Conservation (phyloP, 1,139 yeast species). For the Groenewaldozyma auringiensis region DNA sequence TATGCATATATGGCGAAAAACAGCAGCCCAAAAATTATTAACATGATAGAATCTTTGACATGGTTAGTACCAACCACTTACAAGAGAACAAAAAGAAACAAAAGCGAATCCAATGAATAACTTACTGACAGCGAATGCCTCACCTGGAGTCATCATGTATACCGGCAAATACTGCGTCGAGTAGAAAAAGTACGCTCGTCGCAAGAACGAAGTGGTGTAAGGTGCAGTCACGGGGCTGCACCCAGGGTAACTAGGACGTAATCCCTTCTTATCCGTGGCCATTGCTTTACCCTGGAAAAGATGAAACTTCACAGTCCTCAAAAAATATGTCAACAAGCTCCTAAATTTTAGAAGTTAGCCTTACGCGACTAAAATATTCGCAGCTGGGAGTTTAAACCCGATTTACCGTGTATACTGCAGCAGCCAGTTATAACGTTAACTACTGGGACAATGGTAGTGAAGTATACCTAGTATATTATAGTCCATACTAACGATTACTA, state of each 20-base stretch:
- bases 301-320: not conserved
- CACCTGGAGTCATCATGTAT: slow-evolving; percentile 23
- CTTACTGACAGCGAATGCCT: slow-evolving; percentile 20
- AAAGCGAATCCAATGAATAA: no score
- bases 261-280: not conserved
- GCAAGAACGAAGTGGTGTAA: not conserved
- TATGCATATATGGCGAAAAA: slow-evolving; percentile 19
- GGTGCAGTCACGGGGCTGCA: not conserved
- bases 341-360: no score
- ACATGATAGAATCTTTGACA: slow-evolving; percentile 7
- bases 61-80: not conserved
- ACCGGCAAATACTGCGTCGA: slow-evolving; percentile 21
- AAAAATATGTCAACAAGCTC: not conserved
- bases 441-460: no score
- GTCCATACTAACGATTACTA: no score
- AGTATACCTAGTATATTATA: no score
- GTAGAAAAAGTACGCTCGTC: slow-evolving; percentile 13
- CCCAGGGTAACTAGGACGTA: slow-evolving; percentile 1
- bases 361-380: no score
- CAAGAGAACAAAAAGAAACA: no score
- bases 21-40: slow-evolving; percentile 5
- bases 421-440: no score
- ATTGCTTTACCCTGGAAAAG: not conserved
- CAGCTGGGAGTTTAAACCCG: no score
- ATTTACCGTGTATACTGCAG: no score